phyloP scores from a whole-genome alignment of 768 basidiomycete species.

The Mycena maculata region DNA sequence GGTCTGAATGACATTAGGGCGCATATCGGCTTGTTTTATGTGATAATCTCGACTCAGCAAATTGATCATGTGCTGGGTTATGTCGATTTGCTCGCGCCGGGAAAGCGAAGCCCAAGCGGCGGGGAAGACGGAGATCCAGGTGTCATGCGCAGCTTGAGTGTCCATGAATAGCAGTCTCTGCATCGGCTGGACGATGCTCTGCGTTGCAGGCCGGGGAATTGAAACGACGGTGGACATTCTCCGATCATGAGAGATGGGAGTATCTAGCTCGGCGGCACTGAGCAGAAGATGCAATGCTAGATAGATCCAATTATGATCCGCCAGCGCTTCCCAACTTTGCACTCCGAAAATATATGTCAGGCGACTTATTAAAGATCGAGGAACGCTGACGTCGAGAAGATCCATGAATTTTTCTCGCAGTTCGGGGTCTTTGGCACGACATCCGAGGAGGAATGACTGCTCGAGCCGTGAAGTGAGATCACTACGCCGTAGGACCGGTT shows the following conservation, averaged over 20 bases:
- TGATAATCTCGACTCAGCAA: constrained; percentile 95
- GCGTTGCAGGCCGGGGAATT: constrained; percentile 57
- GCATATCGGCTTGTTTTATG: constrained; percentile 85
- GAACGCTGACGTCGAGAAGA: constrained; percentile 88
- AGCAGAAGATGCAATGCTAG: constrained; percentile 91
- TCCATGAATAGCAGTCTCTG: constrained; percentile 89
- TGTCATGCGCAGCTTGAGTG: constrained; percentile 77
- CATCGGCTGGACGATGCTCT: constrained; percentile 77
- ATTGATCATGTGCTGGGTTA: constrained; percentile 89
- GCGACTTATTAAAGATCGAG: constrained; percentile 82
- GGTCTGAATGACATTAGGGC: constrained; percentile 94
- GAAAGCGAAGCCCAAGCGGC: constrained; percentile 88
- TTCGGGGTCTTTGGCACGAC: constrained; percentile 81
- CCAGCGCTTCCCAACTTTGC: constrained; percentile 94
- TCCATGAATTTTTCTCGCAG: constrained; percentile 91
- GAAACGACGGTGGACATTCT: constrained; percentile 48
- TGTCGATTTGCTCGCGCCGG: constrained; percentile 87
- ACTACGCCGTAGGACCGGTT: constrained; percentile 85
- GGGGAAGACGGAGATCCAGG: constrained; percentile 91
- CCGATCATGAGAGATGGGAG: constrained; percentile 52
- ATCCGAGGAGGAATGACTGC: constrained; percentile 92
- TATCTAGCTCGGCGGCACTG: constrained; percentile 64
- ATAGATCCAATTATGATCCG: constrained; percentile 94
- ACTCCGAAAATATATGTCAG: constrained; percentile 91
- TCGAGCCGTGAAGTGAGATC: constrained; percentile 95